Base-by-base conservation (phyloP, 1,139 yeast genomes). In the Citeromyces hawaiiensis region DNA sequence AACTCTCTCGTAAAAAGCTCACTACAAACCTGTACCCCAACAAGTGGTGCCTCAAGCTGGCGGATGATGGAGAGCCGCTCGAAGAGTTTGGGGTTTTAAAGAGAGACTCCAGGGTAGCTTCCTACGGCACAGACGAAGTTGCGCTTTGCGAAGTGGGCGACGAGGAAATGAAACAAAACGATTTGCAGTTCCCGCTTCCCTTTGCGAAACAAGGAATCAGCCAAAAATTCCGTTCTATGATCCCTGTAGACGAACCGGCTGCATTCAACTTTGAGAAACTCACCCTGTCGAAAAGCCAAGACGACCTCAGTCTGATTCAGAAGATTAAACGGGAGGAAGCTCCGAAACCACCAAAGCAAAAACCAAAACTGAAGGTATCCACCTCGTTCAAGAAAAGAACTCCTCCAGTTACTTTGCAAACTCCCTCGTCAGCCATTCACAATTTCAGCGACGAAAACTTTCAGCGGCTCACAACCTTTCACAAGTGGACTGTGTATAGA, bases 61-160 rank as follows among this genome's bases (percentile, higher is more conserved):
- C 77, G 1, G 93, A 82, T 52, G 88, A 80, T 52, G 91, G 91
- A 6, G 87, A 81, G 42, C 72, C 76, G n/a, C 80, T 77, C 48
- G 76, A 70, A 38, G 72, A 80, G 19, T 81, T 82, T 61, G 91
- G 91, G 3, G 66, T 77, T 3, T 59, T 82, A 40, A 81, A 74
- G 38, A 60, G 88, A 46, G 62, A 68, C 0, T 64, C 81, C 41
- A 47, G 59, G 4, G 60, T 80, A 30, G 59, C 70, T 3, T 69
- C 83, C 0, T 76, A 80, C 49, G 79, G 80, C 37, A 80, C 81
- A n/a, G 73, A 68, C 44, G 87, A 78, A 43, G 65, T 82, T 39
- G 83, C 81, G 0, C 51, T 82, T 7, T 70, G 80, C 44, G 59
- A 54, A 43, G 75, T 76, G 3, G 44, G 52, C 3, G 61, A 60